Base-by-base conservation (phyloP, 208 protist species). In the Acanthamoeba sp. region DNA sequence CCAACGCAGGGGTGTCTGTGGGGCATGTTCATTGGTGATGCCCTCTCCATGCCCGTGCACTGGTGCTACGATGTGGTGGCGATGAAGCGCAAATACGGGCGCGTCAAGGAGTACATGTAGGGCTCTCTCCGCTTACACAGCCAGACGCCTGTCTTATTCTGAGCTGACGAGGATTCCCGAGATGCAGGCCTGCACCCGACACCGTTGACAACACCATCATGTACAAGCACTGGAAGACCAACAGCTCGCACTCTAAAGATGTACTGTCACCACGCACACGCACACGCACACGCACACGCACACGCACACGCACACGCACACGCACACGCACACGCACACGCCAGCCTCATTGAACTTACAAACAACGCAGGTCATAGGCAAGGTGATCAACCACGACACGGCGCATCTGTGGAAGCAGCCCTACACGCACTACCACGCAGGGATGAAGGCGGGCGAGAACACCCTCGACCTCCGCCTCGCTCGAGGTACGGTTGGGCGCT, bases 21-120 rank as follows among this genome's bases (percentile, higher is more conserved):
- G 93, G 73, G 84, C 50, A 69, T 95, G 84, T 95, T 55, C 57
- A 80, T 92, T 14, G 93, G 62, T 12, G 93, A 95, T 84, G 93
- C 93, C 20, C 71, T 95, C 27, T 88, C 93, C 48, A 95, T 95
- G 93, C 93, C 93, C 36, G 93, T 93, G 24, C 93, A 95, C 59
- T 95, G 93, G 93, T 94, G 52, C 93, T 95, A 95, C 55, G 82
- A 91, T 34, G 76, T 84, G 40, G 14, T 12, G 24, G 40, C 22
- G 24, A 84, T 84, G 76, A 48, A 52, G 22, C 34, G 42, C 14
- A 84, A 14, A 20, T 84, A 55, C n/a, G 76, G 76, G 18, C 40
- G 76, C 40, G 10, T 84, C 34, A 52, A 84, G 10, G 76, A 84
- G 10, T 84, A 84, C 29, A 38, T 22, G 71, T 80, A 80, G 18